phyloP scores from a whole-genome alignment of 164 flowering plant genomes.

The Vitis amurensis region DNA sequence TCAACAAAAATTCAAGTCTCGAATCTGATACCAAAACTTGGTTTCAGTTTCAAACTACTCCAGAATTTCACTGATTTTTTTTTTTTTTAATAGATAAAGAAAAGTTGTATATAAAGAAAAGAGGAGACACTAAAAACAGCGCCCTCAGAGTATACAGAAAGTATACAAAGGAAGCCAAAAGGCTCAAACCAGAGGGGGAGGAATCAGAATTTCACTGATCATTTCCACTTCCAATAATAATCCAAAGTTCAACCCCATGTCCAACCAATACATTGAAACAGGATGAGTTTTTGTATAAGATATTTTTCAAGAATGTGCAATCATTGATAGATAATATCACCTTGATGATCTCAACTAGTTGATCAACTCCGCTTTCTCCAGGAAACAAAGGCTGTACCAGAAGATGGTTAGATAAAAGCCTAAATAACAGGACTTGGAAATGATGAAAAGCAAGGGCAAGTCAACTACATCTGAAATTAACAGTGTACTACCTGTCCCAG shows the following conservation, averaged over 20 bases:
- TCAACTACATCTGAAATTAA: not conserved
- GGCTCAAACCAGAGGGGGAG: no score
- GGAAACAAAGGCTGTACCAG: constrained; percentile 87
- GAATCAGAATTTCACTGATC: not conserved
- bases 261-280: not conserved
- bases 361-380: constrained; percentile 97
- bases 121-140: no score
- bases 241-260: not conserved
- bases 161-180: no score
- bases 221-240: not conserved
- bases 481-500: constrained; percentile 75
- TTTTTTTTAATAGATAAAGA: not conserved
- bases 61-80: not conserved
- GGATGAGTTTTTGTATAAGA: not conserved
- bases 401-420: constrained; percentile 7
- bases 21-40: not conserved
- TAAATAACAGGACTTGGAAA: constrained; percentile 6
- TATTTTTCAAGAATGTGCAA: not conserved
- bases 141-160: no score
- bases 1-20: not conserved
- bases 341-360: constrained; percentile 94
- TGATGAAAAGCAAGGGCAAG: not conserved
- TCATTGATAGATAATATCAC: constrained; percentile 28
- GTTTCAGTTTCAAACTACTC: not conserved
- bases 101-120: no score